Evolutionary conservation across 140 eudicot species (phyloP), one percentile per base, ranked within the genome.

Genomic region (Bidens hawaiensis): DNA sequence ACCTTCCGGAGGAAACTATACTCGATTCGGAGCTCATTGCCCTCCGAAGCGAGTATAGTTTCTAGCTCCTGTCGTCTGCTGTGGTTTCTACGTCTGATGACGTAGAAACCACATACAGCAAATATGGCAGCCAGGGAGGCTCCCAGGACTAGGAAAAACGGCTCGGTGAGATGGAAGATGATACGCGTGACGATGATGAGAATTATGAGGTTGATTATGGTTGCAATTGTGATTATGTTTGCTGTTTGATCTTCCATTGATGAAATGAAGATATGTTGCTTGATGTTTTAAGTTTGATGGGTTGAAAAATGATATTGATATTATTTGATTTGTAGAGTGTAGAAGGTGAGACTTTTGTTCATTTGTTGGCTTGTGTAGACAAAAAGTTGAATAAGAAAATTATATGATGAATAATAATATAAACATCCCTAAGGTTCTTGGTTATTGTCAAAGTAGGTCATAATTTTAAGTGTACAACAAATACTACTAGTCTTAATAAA

Each of bases 1-100:
- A 90, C 94, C 73, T 90, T 90, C 8, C 95, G 57, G 5, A 90
- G 79, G 19, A 90, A 90, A 57, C 97, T 90, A 52, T 87, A 90
- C 71, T 86, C 95, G 56, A 83, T 76, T 8, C 87, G 75, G 0
- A 90, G 84, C 76, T 90, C 97, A 24, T 72, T 72, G 18, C 87
- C 85, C 31, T 84, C 86, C 0, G 86, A 74, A 12, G 64, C 83
- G 2, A 76, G 48, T 23, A 42, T 69, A 7, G 31, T 61, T 38
- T 87, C 89, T 40, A 84, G 60, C 5, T 60, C 65, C 42, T 52
- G 67, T 9, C 81, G 68, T 6, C 87, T 56, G 46, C 21, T 45
- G 24, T 69, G 54, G 55, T 62, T 71, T 4, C 60, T 75, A 5
- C 38, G 57, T 8, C 84, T 31, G 64, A 77, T 49, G 14, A 77